phyloP scores from a whole-genome alignment of 2,329 filamentous ascomycete species.

The Botrytis byssoidea region DNA sequence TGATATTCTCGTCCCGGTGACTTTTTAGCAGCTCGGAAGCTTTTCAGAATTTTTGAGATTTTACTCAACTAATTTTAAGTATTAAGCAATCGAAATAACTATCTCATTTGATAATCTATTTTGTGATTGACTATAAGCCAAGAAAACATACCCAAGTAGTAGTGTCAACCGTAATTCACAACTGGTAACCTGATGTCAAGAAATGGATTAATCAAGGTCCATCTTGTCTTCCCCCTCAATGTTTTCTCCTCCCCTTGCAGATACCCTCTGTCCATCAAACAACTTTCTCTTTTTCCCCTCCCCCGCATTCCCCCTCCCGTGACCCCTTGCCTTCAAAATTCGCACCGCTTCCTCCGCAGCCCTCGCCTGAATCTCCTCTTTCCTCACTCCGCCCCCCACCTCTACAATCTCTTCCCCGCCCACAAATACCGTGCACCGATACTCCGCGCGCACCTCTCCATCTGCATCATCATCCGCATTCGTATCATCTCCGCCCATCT shows the following conservation, averaged over 20 bases:
- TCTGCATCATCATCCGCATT: background rate
- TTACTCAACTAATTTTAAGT: no score
- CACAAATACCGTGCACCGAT: constrained; percentile 50
- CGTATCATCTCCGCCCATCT: constrained; percentile 1
- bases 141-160: no score
- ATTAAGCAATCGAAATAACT: no score
- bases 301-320: background rate
- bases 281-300: background rate
- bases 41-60: background rate
- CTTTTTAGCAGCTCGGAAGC: background rate
- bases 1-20: background rate
- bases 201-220: background rate
- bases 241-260: background rate
- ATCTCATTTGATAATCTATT: background rate
- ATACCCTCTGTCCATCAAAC: background rate
- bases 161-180: background rate
- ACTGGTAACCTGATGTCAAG: background rate
- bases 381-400: constrained; percentile 47
- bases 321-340: constrained; percentile 29
- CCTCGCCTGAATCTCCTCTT: constrained; percentile 53
- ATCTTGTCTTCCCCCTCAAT: background rate
- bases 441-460: constrained; percentile 24
- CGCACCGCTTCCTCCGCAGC: constrained; percentile 55
- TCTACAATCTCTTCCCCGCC: constrained; percentile 48
- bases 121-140: no score